Percentiles rank a stretch among this genome's conserved stretches.
These are phyloP conservation scores for Aspergillus sp. DNA, from an alignment of 2,329 filamentous ascomycete genomes.

Conservation along the genomic window DNA sequence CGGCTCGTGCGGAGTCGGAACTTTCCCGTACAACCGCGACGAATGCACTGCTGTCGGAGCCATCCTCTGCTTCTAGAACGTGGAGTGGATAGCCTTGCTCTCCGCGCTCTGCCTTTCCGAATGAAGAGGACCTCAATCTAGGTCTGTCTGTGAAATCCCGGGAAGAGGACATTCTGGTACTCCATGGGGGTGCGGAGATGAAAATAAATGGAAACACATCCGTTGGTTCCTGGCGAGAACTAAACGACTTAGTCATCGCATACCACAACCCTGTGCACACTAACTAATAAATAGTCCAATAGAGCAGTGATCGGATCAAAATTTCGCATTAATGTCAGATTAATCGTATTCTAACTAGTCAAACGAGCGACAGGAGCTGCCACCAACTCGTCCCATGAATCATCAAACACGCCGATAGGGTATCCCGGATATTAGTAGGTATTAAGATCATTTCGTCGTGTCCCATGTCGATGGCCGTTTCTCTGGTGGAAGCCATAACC, in stretches of 20 bases:
- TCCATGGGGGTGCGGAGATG: too few species aligned
- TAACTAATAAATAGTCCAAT: too few species aligned
- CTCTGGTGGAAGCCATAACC: constrained; percentile 1
- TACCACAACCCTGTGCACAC: too few species aligned
- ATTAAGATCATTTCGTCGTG: constrained; percentile 8
- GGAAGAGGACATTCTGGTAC: too few species aligned
- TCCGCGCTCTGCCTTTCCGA: neutral
- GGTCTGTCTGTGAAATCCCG: too few species aligned
- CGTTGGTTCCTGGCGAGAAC: too few species aligned
- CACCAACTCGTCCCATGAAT: neutral
- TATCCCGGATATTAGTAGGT: constrained; percentile 7
- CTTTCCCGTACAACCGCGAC: constrained; percentile 15
- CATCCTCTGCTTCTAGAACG: constrained; percentile 2
- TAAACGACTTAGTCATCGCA: too few species aligned
- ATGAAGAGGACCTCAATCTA: neutral
- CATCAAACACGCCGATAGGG: constrained; percentile 11
- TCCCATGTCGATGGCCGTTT: constrained; percentile 4
- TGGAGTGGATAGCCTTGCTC: constrained; percentile 6
- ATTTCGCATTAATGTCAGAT: neutral
- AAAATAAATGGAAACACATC: too few species aligned
- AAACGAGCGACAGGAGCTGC: constrained; percentile 3
- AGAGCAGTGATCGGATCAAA: neutral
- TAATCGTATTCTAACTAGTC: neutral
- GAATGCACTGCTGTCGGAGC: constrained; percentile 10
- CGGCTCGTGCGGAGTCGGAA: constrained; percentile 16